Evolutionary conservation across 2,329 filamentous ascomycete genomes (phyloP).

Genomic region (Aureobasidium namibiae): DNA sequence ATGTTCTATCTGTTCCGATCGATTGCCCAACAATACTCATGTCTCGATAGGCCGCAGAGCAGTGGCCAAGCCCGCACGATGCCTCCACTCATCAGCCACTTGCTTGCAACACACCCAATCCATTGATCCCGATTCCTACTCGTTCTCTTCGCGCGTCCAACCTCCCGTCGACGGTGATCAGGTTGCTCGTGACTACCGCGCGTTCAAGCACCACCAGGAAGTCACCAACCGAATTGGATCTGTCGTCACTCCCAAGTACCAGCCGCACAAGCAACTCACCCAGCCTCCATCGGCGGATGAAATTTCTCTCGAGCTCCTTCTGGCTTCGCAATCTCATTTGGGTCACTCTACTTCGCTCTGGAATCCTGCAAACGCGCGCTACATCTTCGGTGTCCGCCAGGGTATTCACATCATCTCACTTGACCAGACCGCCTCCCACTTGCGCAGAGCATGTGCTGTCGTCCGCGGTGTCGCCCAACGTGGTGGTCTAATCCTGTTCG

Average conservation of each 20-base stretch:
- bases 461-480: conserved; percentile 77
- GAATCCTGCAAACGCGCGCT: conserved; percentile 89
- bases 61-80: conserved; percentile 24
- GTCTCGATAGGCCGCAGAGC: conserved; percentile 29
- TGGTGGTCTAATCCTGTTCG: conserved; percentile 82
- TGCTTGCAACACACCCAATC: neutral
- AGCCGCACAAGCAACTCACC: conserved; percentile 56
- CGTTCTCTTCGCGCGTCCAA: conserved; percentile 19
- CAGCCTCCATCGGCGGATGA: conserved; percentile 71
- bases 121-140: conserved; percentile 17
- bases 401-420: conserved; percentile 90
- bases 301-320: conserved; percentile 81
- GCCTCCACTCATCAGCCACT: conserved; percentile 25
- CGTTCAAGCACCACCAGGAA: conserved; percentile 34
- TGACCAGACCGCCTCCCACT: conserved; percentile 77
- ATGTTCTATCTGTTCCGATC: neutral
- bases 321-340: conserved; percentile 80
- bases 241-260: conserved; percentile 46
- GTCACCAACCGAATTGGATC: conserved; percentile 31
- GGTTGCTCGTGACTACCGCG: conserved; percentile 34
- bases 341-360: conserved; percentile 85
- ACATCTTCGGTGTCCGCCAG: conserved; percentile 85
- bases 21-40: neutral
- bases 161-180: conserved; percentile 18
- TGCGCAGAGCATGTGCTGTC: conserved; percentile 87